Evolutionary conservation across 768 basidiomycete species (phyloP).

Genomic region (Gymnopilus junonius): DNA sequence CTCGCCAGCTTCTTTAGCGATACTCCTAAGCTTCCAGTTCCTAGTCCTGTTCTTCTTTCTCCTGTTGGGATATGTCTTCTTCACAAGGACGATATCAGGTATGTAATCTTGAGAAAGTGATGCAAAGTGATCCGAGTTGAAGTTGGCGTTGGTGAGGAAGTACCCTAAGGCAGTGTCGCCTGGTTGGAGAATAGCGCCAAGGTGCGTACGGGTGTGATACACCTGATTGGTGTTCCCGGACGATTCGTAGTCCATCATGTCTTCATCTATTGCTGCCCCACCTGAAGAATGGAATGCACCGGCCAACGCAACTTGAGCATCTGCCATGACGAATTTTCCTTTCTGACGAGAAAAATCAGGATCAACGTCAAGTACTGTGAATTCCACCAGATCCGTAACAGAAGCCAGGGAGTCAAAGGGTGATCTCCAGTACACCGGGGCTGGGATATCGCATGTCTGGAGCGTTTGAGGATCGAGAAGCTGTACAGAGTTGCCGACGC

Average conservation of each 20-base stretch:
- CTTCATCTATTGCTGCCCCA: constrained; percentile 44
- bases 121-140: constrained; percentile 89
- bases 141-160: constrained; percentile 87
- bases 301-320: constrained; percentile 86
- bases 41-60: constrained; percentile 88
- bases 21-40: constrained; percentile 88
- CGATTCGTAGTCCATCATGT: constrained; percentile 67
- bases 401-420: constrained; percentile 87
- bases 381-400: constrained; percentile 88
- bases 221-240: constrained; percentile 72
- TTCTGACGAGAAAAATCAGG: constrained; percentile 60
- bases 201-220: constrained; percentile 95
- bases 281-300: constrained; percentile 72
- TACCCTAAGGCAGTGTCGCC: constrained; percentile 95
- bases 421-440: constrained; percentile 87
- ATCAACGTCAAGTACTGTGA: constrained; percentile 94
- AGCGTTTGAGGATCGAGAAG: constrained; percentile 90
- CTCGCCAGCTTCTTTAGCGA: constrained; percentile 91
- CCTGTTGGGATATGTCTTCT: constrained; percentile 94
- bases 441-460: constrained; percentile 77
- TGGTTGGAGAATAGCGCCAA: constrained; percentile 69
- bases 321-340: constrained; percentile 81
- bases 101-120: constrained; percentile 67
- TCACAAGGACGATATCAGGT: constrained; percentile 92
- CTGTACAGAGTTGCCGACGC: constrained; percentile 91